Evolutionary conservation across 768 basidiomycete genomes (phyloP), one percentile per base, ranked within the genome.

Genomic region (Dentipellis sp.): DNA sequence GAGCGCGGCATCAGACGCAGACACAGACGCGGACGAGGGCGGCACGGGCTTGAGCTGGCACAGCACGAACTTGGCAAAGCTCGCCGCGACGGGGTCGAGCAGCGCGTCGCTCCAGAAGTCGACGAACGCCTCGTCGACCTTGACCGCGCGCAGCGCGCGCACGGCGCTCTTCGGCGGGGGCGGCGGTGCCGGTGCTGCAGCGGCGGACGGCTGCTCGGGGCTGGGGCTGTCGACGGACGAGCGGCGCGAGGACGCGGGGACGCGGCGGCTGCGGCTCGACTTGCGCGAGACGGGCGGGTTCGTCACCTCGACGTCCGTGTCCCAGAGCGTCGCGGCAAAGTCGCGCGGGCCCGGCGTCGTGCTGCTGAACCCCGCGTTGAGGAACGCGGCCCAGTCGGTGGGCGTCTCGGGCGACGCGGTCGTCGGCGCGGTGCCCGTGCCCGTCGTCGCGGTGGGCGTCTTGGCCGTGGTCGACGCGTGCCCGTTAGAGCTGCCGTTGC

Each of bases 101-200:
- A 90, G 65, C 1, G 86, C 78, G 63, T 91, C 88, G 52, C 75
- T 78, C 87, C 88, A 91, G 65, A 89, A 89, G 67, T 91, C 88
- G 54, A 90, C 70, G 66, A 91, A 91, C 1, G 88, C 86, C 63
- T 91, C 88, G 63, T 91, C 89, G 10, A 91, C 64, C 58, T 81
- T 76, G n/a, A 83, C 69, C 37, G 80, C 60, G 12, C 74, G 69
- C 10, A 84, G 67, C 9, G 69, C 67, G 0, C 75, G 74, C 19
- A 76, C 71, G 50, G 72, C 74, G n/a, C 65, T 62, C 52, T 53
- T 58, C 11, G 54, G 58, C 12, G 46, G 52, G 14, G 57, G 53
- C 7, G 40, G 39, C 17, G 54, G 34, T 14, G 48, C 16, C 36
- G 47, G 56, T 22, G 52, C 38, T 11, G 60, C 16, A 16, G 55